Evolutionary conservation across 2,329 filamentous ascomycete genomes (phyloP).

Genomic region (Claviceps maximensis): DNA sequence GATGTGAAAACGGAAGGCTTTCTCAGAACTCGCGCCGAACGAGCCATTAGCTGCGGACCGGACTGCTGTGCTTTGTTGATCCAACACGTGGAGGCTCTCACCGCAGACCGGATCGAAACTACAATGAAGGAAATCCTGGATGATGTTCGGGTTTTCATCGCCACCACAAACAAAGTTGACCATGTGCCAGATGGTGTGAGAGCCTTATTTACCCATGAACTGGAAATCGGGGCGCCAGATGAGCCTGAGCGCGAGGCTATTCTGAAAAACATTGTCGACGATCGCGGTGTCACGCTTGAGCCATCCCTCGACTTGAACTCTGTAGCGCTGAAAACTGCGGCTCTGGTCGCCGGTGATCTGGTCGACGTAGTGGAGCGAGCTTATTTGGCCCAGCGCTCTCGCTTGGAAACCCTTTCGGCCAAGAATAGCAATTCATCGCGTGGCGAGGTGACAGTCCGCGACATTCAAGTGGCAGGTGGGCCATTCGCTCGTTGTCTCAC

Average conservation of each 20-base stretch:
- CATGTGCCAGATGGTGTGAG: constrained; percentile 85
- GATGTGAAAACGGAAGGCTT: constrained; percentile 93
- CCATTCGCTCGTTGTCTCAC: constrained; percentile 65
- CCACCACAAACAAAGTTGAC: constrained; percentile 89
- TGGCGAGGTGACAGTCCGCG: constrained; percentile 50
- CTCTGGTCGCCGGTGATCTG: constrained; percentile 84
- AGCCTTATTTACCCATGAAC: constrained; percentile 85
- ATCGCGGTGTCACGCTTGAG: constrained; percentile 63
- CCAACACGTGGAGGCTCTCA: constrained; percentile 79
- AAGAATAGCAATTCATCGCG: constrained; percentile 23
- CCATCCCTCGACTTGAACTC: constrained; percentile 71
- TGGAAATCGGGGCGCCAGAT: constrained; percentile 86
- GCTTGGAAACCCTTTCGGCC: constrained; percentile 59
- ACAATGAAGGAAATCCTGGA: constrained; percentile 72
- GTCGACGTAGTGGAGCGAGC: constrained; percentile 91
- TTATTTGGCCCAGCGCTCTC: constrained; percentile 58
- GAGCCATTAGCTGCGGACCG: constrained; percentile 76
- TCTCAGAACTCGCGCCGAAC: constrained; percentile 72
- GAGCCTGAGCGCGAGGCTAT: constrained; percentile 87
- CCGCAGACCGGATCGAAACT: constrained; percentile 76
- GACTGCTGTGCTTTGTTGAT: constrained; percentile 77
- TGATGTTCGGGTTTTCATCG: constrained; percentile 72
- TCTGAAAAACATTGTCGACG: constrained; percentile 62
- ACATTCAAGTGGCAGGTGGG: constrained; percentile 82
- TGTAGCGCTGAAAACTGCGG: constrained; percentile 89